Conservation (phyloP, 1,284 basidiomycete species). For the Schizophyllum amplum region DNA sequence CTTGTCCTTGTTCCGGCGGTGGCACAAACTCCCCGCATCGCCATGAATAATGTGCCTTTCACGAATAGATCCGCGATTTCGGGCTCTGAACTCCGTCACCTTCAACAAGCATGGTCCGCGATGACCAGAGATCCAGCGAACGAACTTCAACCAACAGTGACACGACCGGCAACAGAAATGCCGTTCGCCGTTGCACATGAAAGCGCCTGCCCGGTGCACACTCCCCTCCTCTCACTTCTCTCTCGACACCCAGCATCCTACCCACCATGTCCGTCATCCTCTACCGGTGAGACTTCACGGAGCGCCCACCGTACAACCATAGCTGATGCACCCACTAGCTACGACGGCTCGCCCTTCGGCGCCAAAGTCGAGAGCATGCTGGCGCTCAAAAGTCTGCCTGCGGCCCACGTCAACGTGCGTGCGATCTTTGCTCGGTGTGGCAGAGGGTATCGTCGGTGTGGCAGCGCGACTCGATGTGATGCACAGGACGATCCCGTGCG, state of each 20-base stretch:
- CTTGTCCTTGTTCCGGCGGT: too few species aligned
- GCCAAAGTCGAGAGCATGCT: constrained; percentile 44
- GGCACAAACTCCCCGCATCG: too few species aligned
- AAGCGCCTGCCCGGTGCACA: not conserved
- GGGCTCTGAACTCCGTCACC: too few species aligned
- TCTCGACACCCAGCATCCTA: not conserved
- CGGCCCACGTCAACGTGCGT: constrained; percentile 37
- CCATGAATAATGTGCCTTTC: too few species aligned
- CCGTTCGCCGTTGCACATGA: not conserved
- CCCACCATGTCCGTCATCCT: constrained; percentile 24
- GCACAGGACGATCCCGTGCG: too few species aligned
- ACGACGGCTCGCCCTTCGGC: constrained; percentile 45
- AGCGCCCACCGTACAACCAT: not conserved
- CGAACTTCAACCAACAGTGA: not conserved
- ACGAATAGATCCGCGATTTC: too few species aligned
- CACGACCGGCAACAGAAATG: not conserved
- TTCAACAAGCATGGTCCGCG: too few species aligned
- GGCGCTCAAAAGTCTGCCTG: constrained; percentile 38
- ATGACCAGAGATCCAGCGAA: too few species aligned
- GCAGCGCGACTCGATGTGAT: too few species aligned
- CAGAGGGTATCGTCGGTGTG: too few species aligned
- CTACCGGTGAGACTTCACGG: constrained; percentile 28
- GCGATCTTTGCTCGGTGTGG: too few species aligned
- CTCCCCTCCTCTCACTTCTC: constrained; percentile 2
- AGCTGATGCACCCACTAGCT: constrained; percentile 23